These are phyloP conservation scores for Funneliformis geosporum DNA, from an alignment of 192 early-diverging fungal species.

Conservation along the genomic window DNA sequence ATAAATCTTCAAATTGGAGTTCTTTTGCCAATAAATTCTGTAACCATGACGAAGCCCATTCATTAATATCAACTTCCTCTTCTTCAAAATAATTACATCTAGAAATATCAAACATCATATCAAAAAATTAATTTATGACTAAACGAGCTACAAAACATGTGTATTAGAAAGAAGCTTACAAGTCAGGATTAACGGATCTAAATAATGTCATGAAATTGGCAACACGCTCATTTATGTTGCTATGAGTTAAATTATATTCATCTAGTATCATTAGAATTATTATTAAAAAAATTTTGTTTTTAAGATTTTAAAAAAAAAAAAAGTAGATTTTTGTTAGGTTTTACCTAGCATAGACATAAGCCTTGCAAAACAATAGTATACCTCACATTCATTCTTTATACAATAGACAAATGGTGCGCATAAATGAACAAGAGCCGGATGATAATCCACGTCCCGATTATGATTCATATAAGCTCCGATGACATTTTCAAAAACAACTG, in stretches of 20 bases:
- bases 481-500: slow-evolving; percentile 80
- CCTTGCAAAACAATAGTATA: slow-evolving; percentile 81
- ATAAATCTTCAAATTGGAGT: slow-evolving; percentile 74
- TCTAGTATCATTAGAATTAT: slow-evolving; percentile 46
- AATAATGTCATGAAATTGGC: slow-evolving; percentile 87
- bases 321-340: not conserved
- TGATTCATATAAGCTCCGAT: slow-evolving; percentile 82
- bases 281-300: not conserved
- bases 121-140: not conserved
- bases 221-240: slow-evolving; percentile 73
- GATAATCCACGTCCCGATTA: slow-evolving; percentile 76
- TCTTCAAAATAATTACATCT: slow-evolving; percentile 89
- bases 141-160: not conserved
- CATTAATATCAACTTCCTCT: slow-evolving; percentile 87
- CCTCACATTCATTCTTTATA: slow-evolving; percentile 71
- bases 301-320: not conserved
- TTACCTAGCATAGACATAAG: slow-evolving; percentile 71
- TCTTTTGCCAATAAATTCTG: slow-evolving; percentile 79
- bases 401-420: slow-evolving; percentile 83
- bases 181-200: slow-evolving; percentile 79
- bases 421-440: slow-evolving; percentile 69
- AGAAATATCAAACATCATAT: not conserved
- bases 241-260: slow-evolving; percentile 62
- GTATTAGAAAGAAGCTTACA: slow-evolving; percentile 56
- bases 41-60: slow-evolving; percentile 85